Conservation (phyloP, 139 green algal species). For the Chlamydomonas incerta region DNA sequence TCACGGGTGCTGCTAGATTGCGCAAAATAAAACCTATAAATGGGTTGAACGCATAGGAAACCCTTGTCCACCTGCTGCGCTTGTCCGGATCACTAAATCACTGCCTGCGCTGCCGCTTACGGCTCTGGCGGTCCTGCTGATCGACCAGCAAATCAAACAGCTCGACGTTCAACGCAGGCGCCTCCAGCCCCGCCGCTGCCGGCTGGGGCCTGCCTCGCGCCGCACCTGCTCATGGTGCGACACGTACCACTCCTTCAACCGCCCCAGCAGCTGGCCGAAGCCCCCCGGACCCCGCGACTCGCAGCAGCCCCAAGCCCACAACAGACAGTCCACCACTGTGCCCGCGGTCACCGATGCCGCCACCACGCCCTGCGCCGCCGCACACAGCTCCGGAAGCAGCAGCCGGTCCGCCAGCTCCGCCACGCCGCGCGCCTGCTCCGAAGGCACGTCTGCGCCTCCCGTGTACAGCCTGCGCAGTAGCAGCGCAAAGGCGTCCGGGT, state of each 20-base stretch:
- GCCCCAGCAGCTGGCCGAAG: background rate
- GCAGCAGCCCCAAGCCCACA: background rate
- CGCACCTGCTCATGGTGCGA: background rate
- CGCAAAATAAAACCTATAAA: too few species aligned
- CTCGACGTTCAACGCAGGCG: too few species aligned
- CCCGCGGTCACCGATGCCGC: background rate
- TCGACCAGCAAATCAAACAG: too few species aligned
- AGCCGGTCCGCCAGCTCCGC: slow-evolving; percentile 1
- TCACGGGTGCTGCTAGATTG: too few species aligned
- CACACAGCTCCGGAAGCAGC: background rate
- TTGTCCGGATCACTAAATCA: too few species aligned
- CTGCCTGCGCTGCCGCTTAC: too few species aligned
- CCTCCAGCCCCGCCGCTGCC: too few species aligned
- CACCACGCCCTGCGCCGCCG: background rate
- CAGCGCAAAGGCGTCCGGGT: background rate
- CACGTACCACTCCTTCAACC: background rate
- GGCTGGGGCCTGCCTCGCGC: too few species aligned
- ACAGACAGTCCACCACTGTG: background rate
- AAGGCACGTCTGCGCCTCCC: background rate
- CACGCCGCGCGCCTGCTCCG: background rate
- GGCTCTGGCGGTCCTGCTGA: too few species aligned
- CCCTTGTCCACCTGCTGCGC: too few species aligned
- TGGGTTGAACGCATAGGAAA: too few species aligned
- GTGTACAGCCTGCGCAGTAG: background rate
- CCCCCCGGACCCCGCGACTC: too few species aligned